Conservation (phyloP, 306 rosid species). For the Rosa lucieae region DNA sequence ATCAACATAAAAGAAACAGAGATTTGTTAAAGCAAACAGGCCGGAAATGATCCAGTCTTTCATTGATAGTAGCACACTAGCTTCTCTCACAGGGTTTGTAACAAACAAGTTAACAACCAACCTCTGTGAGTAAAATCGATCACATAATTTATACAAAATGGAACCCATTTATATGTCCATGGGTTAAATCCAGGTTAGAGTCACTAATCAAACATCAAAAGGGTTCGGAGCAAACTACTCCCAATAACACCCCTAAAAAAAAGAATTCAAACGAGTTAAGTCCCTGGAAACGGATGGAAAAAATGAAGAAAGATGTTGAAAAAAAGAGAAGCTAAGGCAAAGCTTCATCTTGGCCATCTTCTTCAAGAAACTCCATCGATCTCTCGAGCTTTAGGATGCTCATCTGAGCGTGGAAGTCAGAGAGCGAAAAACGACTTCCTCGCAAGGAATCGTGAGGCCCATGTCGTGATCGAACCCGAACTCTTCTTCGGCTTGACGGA, state of each 20-base stretch:
- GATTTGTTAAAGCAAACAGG: constrained; percentile 4
- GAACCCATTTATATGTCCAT: constrained; percentile 35
- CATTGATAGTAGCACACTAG: constrained; percentile 29
- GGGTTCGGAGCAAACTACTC: constrained; percentile 29
- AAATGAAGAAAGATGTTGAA: constrained; percentile 45
- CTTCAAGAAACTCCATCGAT: constrained; percentile 27
- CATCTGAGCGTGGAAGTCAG: constrained; percentile 73
- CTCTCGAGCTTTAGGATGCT: background rate
- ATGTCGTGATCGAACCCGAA: constrained; percentile 88
- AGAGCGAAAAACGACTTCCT: constrained; percentile 79
- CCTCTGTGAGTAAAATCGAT: constrained; percentile 52
- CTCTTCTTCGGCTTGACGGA: constrained; percentile 88
- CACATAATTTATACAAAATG: constrained; percentile 42
- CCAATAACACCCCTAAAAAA: constrained; percentile 15
- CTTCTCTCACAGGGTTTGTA: constrained; percentile 46
- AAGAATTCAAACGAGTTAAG: constrained; percentile 9
- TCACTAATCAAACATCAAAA: constrained; percentile 34
- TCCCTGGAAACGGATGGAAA: constrained; percentile 27
- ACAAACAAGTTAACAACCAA: constrained; percentile 5
- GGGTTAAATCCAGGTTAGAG: constrained; percentile 43
- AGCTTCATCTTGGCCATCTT: constrained; percentile 54
- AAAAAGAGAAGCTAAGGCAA: constrained; percentile 55
- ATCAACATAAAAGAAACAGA: background rate
- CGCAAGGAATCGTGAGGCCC: constrained; percentile 96
- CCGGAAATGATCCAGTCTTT: constrained; percentile 17